Evolutionary conservation across 192 early-diverging fungal genomes (phyloP).

Genomic region (Chytriomyces sp.): DNA sequence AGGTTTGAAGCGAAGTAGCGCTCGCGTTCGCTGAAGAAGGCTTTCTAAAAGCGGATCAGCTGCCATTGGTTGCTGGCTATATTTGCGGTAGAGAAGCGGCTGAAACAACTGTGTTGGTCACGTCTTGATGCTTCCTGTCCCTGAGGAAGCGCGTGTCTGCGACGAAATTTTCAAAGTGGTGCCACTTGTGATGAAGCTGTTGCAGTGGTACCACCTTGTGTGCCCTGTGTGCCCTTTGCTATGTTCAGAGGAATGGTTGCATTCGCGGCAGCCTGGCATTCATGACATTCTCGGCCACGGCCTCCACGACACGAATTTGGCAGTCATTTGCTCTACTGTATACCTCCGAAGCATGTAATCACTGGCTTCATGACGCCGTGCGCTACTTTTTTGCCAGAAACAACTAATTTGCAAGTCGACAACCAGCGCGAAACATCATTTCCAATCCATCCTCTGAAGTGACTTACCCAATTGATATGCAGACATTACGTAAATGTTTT

Average conservation of each 20-base stretch:
- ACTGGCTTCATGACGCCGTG: conserved; percentile 11
- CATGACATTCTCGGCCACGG: conserved; percentile 1
- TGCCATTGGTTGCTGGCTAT: neutral
- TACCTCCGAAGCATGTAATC: conserved; percentile 15
- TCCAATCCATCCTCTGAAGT: too few relatives aligned
- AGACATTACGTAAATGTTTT: conserved; percentile 20
- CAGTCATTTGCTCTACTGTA: conserved; percentile 18
- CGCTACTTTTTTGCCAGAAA: too few relatives aligned
- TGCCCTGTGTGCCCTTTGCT: too few relatives aligned
- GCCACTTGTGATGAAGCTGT: neutral
- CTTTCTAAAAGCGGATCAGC: neutral
- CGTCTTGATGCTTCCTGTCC: too few relatives aligned
- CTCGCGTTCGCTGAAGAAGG: neutral
- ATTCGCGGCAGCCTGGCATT: neutral
- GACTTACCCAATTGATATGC: conserved; percentile 19
- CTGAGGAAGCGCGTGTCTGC: neutral
- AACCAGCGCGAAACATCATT: too few relatives aligned
- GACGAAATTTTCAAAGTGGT: neutral
- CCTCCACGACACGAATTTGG: conserved; percentile 12
- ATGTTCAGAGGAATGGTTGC: too few relatives aligned
- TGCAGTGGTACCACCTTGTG: neutral
- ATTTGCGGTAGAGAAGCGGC: neutral
- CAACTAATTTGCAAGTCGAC: too few relatives aligned
- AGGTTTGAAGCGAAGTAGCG: too few relatives aligned
- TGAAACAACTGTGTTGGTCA: neutral